These are phyloP conservation scores for Olyra latifolia DNA, from an alignment of 176 grass and related monocot species.

Conservation along the genomic window DNA sequence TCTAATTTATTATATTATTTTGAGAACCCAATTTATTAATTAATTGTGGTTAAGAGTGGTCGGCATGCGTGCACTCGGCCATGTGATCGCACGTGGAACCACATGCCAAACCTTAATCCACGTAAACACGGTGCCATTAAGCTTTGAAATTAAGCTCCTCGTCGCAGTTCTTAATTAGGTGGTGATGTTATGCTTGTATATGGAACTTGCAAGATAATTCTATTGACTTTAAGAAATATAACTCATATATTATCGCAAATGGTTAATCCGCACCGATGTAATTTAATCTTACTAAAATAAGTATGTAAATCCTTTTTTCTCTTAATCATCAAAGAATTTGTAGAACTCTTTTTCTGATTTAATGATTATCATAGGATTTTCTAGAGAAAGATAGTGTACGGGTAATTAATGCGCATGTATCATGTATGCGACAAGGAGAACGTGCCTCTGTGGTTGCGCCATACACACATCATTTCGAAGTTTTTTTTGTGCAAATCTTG, in stretches of 20 bases:
- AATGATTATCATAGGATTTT: background rate
- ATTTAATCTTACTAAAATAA: too few species aligned
- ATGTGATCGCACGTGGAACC: constrained; percentile 30
- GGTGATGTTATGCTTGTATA: too few species aligned
- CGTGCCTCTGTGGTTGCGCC: background rate
- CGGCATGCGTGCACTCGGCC: background rate
- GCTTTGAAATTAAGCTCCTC: background rate
- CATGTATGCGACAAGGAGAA: background rate
- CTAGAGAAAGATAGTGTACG: background rate
- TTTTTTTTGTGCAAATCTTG: background rate
- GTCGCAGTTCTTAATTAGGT: too few species aligned
- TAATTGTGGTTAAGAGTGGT: background rate
- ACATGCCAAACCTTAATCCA: background rate
- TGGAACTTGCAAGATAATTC: too few species aligned
- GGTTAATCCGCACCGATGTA: too few species aligned
- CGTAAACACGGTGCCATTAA: background rate
- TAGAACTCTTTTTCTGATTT: too few species aligned
- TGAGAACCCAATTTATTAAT: background rate
- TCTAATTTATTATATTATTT: too few species aligned
- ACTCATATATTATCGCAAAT: too few species aligned
- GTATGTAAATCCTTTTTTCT: too few species aligned
- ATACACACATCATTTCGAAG: background rate
- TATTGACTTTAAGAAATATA: too few species aligned
- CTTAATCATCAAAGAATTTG: too few species aligned
- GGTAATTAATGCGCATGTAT: too few species aligned